Conservation (phyloP, 2,329 filamentous ascomycete genomes). For the Annulohypoxylon truncatum region DNA sequence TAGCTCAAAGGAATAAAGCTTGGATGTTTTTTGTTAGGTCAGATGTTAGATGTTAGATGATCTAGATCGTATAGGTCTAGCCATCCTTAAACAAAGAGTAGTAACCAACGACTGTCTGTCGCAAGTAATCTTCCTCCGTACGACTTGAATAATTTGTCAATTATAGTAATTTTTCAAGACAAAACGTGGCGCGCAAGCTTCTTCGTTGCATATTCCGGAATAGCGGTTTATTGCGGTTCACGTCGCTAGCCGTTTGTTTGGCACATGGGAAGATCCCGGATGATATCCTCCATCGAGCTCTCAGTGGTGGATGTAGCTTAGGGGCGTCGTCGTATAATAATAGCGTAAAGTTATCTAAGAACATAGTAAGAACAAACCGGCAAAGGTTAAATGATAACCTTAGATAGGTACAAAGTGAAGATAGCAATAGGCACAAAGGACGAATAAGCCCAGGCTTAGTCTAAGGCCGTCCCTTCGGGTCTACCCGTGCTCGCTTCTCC, state of each 20-base stretch:
- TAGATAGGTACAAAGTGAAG: not conserved
- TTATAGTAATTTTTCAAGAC: not conserved
- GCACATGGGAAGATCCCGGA: constrained; percentile 16
- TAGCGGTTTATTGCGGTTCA: constrained; percentile 2
- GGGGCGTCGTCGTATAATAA: not conserved
- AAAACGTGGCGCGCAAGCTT: constrained; percentile 33
- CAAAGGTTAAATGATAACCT: not conserved
- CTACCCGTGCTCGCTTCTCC: not conserved
- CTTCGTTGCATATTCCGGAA: constrained; percentile 19
- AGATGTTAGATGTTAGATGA: not conserved
- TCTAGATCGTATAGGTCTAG: not conserved
- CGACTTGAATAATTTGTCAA: not conserved
- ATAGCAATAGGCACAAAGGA: not conserved
- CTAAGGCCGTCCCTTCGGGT: not conserved
- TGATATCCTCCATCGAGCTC: not conserved
- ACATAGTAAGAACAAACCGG: not conserved
- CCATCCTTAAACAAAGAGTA: not conserved
- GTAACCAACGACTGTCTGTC: not conserved
- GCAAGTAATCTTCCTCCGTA: not conserved
- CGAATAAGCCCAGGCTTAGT: not conserved
- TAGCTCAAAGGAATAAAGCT: too few relatives aligned
- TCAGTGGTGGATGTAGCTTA: not conserved
- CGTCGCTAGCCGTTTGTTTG: constrained; percentile 28
- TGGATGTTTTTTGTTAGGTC: not conserved
- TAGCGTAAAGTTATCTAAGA: not conserved